Evolutionary conservation across 352 stramenopile genomes (phyloP), one percentile per base, ranked within the genome.

Genomic region (Phytophthora meadii): DNA sequence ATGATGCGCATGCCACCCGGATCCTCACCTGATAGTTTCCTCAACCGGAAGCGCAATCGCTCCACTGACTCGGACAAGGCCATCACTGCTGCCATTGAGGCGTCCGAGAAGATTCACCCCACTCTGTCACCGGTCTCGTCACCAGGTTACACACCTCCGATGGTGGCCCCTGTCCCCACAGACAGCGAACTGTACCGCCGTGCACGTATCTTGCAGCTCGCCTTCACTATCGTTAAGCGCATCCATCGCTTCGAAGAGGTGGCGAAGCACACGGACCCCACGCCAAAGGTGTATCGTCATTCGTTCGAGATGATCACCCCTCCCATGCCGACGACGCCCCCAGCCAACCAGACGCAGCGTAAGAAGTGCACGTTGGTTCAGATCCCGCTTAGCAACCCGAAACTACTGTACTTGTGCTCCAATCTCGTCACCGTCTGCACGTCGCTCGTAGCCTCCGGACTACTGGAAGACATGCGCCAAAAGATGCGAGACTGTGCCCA

Each of bases 1-100:
- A 68, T 68, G 50, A 74, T 81, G 58, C 70, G 70, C 61, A 77
- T 76, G 68, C 57, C 61, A 8, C 58, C 73, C 15, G 24, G 60
- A 36, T 63, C 68, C 11, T 54, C 73, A 34, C 50, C 73, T n/a
- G 73, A 81, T 42, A 77, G 70, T 27, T 87, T 73, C 50, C 34
- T 85, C 19, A 87, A 86, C 53, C 83, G 83, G 47, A 92, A 92
- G 62, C 83, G 83, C 47, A 90, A 89, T 37, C 81, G 83, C 39
- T 92, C 83, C 37, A 81, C 73, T 2, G 83, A 92, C 70, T 90
- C 74, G 45, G 81, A 87, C 64, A 87, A 90, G 50, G 70, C 66
- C 0, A 75, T 84, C 25, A 72, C 69, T 12, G 76, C 71, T 50
- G 82, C 80, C 34, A 87, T 79, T 44, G 75, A 82, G 55, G 78